Evolutionary conservation across 805 yeast genomes (phyloP).

Genomic region (Barnettozyma sp.): DNA sequence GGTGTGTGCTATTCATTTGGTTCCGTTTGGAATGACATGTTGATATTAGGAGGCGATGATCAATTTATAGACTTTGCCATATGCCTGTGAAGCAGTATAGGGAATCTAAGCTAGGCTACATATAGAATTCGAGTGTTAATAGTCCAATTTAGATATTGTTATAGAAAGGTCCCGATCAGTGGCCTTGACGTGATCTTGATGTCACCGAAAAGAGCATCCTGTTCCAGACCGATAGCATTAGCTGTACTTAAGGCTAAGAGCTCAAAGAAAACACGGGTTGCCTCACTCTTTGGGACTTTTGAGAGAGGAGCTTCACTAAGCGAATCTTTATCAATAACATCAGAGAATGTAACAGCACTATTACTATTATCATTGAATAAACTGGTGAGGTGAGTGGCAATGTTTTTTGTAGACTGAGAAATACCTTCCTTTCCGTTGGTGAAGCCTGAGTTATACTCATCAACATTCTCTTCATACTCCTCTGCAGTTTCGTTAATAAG

Average conservation of each 20-base stretch:
- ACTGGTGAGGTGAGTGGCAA: slow-evolving; percentile 42
- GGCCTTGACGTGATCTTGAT: slow-evolving; percentile 20
- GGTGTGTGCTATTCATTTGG: slow-evolving; percentile 84
- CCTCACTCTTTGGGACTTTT: slow-evolving; percentile 43
- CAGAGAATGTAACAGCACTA: slow-evolving; percentile 27
- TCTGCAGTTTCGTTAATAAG: slow-evolving; percentile 9
- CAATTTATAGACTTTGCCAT: neutral
- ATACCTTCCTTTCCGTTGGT: slow-evolving; percentile 28
- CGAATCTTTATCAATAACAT: slow-evolving; percentile 31
- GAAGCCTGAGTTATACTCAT: slow-evolving; percentile 9
- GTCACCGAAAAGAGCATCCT: slow-evolving; percentile 52
- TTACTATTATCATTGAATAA: slow-evolving; percentile 19
- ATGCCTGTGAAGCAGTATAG: neutral
- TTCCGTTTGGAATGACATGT: slow-evolving; percentile 37
- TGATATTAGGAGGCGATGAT: slow-evolving; percentile 9
- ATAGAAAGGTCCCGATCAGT: slow-evolving; percentile 7
- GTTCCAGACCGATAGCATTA: slow-evolving; percentile 60
- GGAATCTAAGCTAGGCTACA: too few species aligned
- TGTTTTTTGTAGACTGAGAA: slow-evolving; percentile 44
- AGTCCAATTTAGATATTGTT: neutral
- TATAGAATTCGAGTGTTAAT: neutral
- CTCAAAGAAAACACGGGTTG: slow-evolving; percentile 74
- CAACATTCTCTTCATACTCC: slow-evolving; percentile 23
- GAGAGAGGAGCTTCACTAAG: slow-evolving; percentile 27
- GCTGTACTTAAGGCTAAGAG: slow-evolving; percentile 73